Evolutionary conservation across 192 early-diverging fungal species (phyloP).

Genomic region (Geranomyces michiganensis): DNA sequence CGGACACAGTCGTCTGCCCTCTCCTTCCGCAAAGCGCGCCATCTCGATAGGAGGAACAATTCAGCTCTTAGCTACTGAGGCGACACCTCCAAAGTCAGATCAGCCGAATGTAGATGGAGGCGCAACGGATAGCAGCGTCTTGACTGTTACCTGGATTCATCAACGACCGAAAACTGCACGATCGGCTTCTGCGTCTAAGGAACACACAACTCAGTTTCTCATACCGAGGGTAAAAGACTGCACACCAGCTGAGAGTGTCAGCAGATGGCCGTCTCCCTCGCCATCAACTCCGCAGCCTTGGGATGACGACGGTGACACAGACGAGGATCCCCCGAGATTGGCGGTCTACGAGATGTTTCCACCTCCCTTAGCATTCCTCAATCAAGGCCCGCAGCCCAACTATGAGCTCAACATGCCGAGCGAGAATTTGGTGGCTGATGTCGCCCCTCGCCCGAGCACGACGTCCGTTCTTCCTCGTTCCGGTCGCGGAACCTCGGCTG

Average conservation of each 20-base stretch:
- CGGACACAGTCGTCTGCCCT: neutral
- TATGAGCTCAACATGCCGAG: too few species aligned
- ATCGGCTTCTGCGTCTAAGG: neutral
- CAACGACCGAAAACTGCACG: neutral
- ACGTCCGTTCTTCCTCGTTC: neutral
- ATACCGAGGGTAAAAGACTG: neutral
- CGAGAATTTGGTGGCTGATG: too few species aligned
- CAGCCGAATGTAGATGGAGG: neutral
- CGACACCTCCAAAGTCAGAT: neutral
- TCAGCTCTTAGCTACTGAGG: neutral
- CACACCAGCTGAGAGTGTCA: neutral
- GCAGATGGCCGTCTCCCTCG: neutral
- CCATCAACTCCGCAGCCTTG: conserved; percentile 6
- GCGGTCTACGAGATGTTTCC: neutral
- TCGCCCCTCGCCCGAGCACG: neutral
- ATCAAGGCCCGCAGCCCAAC: neutral
- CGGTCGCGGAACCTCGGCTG: neutral
- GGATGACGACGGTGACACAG: neutral
- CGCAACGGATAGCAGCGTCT: neutral
- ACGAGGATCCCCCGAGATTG: neutral
- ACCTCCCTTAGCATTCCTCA: neutral
- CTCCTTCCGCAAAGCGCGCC: neutral
- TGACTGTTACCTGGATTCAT: neutral
- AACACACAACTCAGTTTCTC: neutral
- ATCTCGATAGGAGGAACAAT: neutral